Percentiles rank a stretch among this genome's conserved stretches.
Evolutionary conservation across 257 asterid genomes (phyloP).

Genomic region (Ligustrum vulgare): DNA sequence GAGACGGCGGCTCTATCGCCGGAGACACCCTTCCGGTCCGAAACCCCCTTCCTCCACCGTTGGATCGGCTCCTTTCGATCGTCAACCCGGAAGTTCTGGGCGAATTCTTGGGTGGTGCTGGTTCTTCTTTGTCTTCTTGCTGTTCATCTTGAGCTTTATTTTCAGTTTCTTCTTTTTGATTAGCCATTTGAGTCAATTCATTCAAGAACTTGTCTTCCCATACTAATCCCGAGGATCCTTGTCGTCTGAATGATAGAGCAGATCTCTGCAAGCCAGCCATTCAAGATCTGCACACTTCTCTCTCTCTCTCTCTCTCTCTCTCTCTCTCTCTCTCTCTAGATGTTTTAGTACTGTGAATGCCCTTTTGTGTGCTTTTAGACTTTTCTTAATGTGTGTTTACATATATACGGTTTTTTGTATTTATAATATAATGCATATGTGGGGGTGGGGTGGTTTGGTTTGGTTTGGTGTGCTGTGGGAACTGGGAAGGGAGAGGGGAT

Average conservation of each 20-base stretch:
- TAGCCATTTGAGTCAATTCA: constrained; percentile 34
- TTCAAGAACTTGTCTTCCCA: constrained; percentile 54
- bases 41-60: constrained; percentile 38
- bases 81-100: constrained; percentile 31
- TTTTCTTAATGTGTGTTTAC: neutral
- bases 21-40: constrained; percentile 43
- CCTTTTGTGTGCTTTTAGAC: neutral
- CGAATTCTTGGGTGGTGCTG: neutral
- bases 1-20: constrained; percentile 55
- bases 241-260: constrained; percentile 50
- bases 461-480: neutral
- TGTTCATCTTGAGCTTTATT: constrained; percentile 6
- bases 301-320: too few species aligned
- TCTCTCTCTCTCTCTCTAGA: neutral
- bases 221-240: constrained; percentile 56
- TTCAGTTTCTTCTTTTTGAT: constrained; percentile 22
- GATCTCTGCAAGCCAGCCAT: constrained; percentile 66
- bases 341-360: constrained; percentile 5
- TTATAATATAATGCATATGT: constrained; percentile 2
- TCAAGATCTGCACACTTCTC: neutral
- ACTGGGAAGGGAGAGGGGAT: neutral
- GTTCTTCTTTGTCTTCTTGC: neutral
- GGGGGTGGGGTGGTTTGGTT: neutral
- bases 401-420: neutral
- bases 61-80: constrained; percentile 55